Conservation (phyloP, 352 stramenopile species). For the Pythium plurisporium region DNA sequence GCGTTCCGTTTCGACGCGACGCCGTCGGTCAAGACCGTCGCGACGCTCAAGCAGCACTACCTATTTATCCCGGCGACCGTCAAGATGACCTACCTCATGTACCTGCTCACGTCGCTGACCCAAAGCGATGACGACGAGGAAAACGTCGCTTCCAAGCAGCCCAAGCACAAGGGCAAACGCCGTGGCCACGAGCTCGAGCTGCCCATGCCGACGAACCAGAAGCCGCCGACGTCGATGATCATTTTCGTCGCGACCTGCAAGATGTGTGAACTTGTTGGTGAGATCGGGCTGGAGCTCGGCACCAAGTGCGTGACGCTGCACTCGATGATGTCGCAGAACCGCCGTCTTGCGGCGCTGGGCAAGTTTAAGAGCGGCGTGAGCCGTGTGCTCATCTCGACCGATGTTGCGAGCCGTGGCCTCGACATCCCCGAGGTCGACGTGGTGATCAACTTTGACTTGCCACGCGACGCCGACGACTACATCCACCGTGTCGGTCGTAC, state of each 20-base stretch:
- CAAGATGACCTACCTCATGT: conserved; percentile 95
- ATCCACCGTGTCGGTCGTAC: conserved; percentile 97
- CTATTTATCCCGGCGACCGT: conserved; percentile 97
- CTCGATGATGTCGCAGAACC: conserved; percentile 94
- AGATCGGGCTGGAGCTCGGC: conserved; percentile 91
- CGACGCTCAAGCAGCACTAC: conserved; percentile 95
- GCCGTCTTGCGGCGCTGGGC: conserved; percentile 91
- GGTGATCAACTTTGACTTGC: conserved; percentile 98
- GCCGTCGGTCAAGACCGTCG: conserved; percentile 85
- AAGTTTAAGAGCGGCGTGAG: conserved; percentile 96
- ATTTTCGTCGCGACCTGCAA: conserved; percentile 98
- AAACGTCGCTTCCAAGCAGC: conserved; percentile 25
- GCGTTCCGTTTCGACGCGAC: conserved; percentile 74
- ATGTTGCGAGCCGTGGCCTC: conserved; percentile 95
- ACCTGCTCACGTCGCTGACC: conserved; percentile 67
- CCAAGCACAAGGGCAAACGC: conserved; percentile 27
- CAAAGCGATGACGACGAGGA: conserved; percentile 46
- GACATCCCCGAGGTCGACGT: conserved; percentile 96
- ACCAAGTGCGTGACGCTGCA: conserved; percentile 95
- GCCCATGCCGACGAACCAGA: conserved; percentile 16
- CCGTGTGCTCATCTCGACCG: conserved; percentile 94
- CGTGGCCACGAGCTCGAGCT: conserved; percentile 26
- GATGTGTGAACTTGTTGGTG: conserved; percentile 91
- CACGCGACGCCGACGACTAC: conserved; percentile 94
- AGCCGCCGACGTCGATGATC: conserved; percentile 84